phyloP scores from a whole-genome alignment of 495 filamentous ascomycete genomes.

The Penicillium steckii region DNA sequence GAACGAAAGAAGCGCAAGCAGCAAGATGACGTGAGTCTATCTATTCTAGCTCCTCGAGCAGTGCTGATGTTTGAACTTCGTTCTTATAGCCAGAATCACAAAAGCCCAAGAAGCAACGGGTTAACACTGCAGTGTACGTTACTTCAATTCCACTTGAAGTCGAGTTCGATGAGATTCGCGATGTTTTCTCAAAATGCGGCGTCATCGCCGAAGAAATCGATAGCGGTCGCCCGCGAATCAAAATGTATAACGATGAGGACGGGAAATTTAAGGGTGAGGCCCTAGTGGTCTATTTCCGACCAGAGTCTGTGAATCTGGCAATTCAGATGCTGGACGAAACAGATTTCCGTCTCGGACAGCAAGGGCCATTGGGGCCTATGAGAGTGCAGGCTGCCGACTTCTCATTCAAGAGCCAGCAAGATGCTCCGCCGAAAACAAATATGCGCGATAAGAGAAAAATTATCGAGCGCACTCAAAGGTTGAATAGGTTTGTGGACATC shows the following conservation, averaged over 20 bases:
- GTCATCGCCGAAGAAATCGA: constrained; percentile 95
- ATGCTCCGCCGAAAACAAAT: constrained; percentile 52
- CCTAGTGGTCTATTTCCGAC: constrained; percentile 89
- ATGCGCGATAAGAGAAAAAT: constrained; percentile 77
- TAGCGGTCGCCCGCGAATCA: constrained; percentile 78
- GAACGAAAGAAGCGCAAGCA: constrained; percentile 74
- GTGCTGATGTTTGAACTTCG: neutral
- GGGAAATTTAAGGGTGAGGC: constrained; percentile 92
- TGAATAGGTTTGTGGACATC: constrained; percentile 57
- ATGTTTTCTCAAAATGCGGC: constrained; percentile 83
- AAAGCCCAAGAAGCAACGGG: constrained; percentile 61
- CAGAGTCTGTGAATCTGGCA: constrained; percentile 84
- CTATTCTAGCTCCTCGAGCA: neutral
- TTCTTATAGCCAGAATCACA: constrained; percentile 36
- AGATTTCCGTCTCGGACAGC: constrained; percentile 67
- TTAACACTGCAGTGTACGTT: constrained; percentile 90
- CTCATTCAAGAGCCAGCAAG: constrained; percentile 77
- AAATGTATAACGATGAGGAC: constrained; percentile 81
- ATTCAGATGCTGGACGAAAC: constrained; percentile 91
- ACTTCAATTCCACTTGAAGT: constrained; percentile 79
- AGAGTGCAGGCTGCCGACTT: constrained; percentile 80
- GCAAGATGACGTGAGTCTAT: constrained; percentile 57
- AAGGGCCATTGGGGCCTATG: constrained; percentile 61
- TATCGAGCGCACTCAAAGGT: constrained; percentile 80
- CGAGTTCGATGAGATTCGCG: constrained; percentile 73